Evolutionary conservation across 345 rosid genomes (phyloP).

Genomic region (Geranium rotundifolium): DNA sequence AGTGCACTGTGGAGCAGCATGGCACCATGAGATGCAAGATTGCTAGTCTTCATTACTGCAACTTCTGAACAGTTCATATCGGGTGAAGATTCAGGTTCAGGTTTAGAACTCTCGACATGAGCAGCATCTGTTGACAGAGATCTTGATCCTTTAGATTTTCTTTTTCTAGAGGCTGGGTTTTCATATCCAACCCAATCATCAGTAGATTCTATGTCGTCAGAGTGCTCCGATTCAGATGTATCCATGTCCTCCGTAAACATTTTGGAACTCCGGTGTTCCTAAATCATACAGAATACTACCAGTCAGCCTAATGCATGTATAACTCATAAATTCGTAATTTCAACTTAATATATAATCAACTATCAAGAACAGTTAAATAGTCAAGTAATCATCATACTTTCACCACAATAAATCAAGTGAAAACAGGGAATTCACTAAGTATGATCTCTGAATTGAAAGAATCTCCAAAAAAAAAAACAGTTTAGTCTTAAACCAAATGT

Average conservation of each 20-base stretch:
- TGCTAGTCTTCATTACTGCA: constrained; percentile 11
- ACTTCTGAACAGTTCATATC: constrained; percentile 4
- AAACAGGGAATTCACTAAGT: too few relatives aligned
- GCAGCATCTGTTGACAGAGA: constrained; percentile 15
- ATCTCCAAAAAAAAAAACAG: too few relatives aligned
- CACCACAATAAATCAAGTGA: too few relatives aligned
- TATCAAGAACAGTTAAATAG: too few relatives aligned
- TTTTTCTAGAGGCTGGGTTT: constrained; percentile 22
- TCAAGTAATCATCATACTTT: too few relatives aligned
- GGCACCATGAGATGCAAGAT: constrained; percentile 73
- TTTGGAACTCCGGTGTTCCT: constrained; percentile 45
- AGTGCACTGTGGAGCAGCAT: constrained; percentile 70
- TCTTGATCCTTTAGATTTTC: constrained; percentile 26
- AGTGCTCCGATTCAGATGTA: constrained; percentile 53
- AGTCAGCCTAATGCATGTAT: too few relatives aligned
- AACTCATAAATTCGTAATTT: too few relatives aligned
- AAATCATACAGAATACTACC: background rate
- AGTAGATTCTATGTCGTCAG: constrained; percentile 28
- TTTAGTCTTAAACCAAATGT: too few relatives aligned
- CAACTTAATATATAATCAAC: too few relatives aligned
- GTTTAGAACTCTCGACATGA: constrained; percentile 12
- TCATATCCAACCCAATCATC: constrained; percentile 54
- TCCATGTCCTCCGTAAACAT: constrained; percentile 72
- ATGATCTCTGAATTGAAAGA: too few relatives aligned
- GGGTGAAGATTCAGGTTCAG: constrained; percentile 13